These are phyloP conservation scores for Cutaneotrichosporon cyanovorans DNA, from an alignment of 1,284 basidiomycete genomes.

Conservation along the genomic window DNA sequence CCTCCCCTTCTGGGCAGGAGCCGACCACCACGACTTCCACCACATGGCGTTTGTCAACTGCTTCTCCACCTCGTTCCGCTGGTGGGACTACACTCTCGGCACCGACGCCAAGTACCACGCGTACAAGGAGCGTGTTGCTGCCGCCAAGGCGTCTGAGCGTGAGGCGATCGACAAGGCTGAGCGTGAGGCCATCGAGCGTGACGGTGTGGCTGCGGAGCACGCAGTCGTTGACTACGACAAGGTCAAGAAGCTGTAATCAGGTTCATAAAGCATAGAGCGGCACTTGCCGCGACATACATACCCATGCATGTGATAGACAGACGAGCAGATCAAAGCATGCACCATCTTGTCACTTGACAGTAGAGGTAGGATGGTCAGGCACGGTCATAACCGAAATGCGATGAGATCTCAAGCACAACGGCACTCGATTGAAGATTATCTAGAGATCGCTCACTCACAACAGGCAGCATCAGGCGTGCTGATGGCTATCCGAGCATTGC, in stretches of 20 bases:
- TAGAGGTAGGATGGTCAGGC: no score
- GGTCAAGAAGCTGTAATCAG: conserved; percentile 1
- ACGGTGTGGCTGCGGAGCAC: conserved; percentile 65
- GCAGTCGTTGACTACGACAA: conserved; percentile 45
- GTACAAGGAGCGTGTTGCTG: conserved; percentile 58
- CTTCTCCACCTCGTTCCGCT: conserved; percentile 84
- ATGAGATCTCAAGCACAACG: no score
- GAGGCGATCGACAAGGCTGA: conserved; percentile 48
- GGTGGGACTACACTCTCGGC: conserved; percentile 79
- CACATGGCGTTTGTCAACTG: conserved; percentile 56
- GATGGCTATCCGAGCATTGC: no score
- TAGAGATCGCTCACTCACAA: no score
- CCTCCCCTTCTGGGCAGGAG: conserved; percentile 95
- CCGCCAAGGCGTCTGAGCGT: conserved; percentile 51
- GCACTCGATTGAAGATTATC: no score
- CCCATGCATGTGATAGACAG: no score
- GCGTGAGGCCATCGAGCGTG: conserved; percentile 54
- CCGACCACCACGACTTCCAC: conserved; percentile 96
- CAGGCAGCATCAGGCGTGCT: no score
- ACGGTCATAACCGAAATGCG: no score
- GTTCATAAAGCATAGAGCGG: no score
- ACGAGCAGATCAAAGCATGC: no score
- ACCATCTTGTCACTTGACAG: no score
- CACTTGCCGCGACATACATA: no score
- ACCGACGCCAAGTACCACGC: conserved; percentile 74